A percentile compares a stretch with the other conserved stretches of the same genome.
phyloP scores from a whole-genome alignment of 345 rosid genomes.

The Ceriops tagal region DNA sequence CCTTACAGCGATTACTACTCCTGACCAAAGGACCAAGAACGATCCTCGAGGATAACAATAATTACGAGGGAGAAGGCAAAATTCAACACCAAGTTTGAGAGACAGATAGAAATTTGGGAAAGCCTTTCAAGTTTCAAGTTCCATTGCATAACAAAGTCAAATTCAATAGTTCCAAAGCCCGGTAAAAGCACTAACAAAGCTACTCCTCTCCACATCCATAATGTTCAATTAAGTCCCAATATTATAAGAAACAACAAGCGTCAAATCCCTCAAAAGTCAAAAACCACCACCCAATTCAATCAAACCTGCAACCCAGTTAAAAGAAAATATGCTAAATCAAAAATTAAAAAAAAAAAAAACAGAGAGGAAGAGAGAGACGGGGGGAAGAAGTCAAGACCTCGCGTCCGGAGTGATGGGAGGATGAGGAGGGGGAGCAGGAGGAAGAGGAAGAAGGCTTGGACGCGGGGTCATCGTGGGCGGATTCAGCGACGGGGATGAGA shows the following conservation, averaged over 20 bases:
- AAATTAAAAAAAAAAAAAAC: not conserved
- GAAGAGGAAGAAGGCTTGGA: slow-evolving; percentile 65
- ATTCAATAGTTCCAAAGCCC: not conserved
- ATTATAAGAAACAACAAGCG: too few species aligned
- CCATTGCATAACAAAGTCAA: not conserved
- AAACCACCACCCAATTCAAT: too few species aligned
- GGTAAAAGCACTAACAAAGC: too few species aligned
- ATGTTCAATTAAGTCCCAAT: too few species aligned
- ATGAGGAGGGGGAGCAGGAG: slow-evolving; percentile 37
- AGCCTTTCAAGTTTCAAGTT: not conserved
- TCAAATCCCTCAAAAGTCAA: too few species aligned
- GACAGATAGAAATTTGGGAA: not conserved
- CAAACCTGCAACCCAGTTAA: too few species aligned
- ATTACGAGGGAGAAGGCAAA: too few species aligned
- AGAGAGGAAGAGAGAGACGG: not conserved
- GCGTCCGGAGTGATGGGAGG: slow-evolving; percentile 69
- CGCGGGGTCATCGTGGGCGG: slow-evolving; percentile 37
- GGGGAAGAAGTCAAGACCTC: slow-evolving; percentile 45
- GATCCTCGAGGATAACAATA: too few species aligned
- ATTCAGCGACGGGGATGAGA: slow-evolving; percentile 68
- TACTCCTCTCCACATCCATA: too few species aligned
- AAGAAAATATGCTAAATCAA: not conserved
- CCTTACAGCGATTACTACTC: too few species aligned
- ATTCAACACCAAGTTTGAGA: too few species aligned
- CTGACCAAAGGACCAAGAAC: too few species aligned